phyloP scores from a whole-genome alignment of 1,284 basidiomycete genomes.

The Coniferiporia weirii region DNA sequence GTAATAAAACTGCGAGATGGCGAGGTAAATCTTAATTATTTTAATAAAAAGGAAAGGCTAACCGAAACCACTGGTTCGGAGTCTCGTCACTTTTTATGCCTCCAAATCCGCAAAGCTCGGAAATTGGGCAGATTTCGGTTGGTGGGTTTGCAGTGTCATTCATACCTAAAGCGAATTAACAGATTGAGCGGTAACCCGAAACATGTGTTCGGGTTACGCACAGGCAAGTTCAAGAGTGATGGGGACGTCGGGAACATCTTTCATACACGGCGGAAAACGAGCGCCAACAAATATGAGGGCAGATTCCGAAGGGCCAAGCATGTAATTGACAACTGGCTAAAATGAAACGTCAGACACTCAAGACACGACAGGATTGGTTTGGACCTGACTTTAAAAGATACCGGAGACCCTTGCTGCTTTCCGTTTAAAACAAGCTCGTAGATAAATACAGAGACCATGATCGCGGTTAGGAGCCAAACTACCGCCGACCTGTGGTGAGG shows the following conservation, averaged over 20 bases:
- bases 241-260: slow-evolving; percentile 57
- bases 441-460: slow-evolving; percentile 71
- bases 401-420: slow-evolving; percentile 67
- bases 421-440: slow-evolving; percentile 76
- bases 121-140: slow-evolving; percentile 66
- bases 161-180: slow-evolving; percentile 44
- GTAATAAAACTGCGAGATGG: slow-evolving; percentile 62
- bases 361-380: slow-evolving; percentile 3
- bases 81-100: slow-evolving; percentile 57
- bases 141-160: slow-evolving; percentile 75
- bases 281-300: slow-evolving; percentile 89
- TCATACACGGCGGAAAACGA: slow-evolving; percentile 90
- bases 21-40: neutral
- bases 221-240: slow-evolving; percentile 60
- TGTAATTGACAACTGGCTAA: slow-evolving; percentile 80
- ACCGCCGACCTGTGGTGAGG: neutral
- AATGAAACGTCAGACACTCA: slow-evolving; percentile 27
- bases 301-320: slow-evolving; percentile 85
- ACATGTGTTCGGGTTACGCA: slow-evolving; percentile 29
- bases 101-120: slow-evolving; percentile 85
- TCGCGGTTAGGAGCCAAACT: slow-evolving; percentile 60
- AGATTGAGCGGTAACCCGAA: slow-evolving; percentile 5
- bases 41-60: slow-evolving; percentile 24
- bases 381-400: slow-evolving; percentile 70
- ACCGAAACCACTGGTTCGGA: slow-evolving; percentile 88